phyloP scores from a whole-genome alignment of 805 yeast genomes.

The Kuraishia molischiana region DNA sequence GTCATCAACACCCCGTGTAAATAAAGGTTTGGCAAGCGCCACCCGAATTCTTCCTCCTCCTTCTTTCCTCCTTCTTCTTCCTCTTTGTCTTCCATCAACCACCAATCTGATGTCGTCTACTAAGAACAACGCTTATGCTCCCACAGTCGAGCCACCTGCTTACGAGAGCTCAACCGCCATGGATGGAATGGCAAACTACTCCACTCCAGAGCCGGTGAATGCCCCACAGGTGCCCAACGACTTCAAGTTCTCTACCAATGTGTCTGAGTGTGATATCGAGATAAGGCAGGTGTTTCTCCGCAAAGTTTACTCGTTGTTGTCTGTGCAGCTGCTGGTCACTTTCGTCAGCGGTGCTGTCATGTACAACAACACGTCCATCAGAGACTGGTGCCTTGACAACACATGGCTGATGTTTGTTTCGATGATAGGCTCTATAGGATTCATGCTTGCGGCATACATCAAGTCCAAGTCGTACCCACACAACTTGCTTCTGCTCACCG shows the following conservation, averaged over 20 bases:
- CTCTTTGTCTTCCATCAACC: no score
- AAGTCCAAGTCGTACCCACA: slow-evolving; percentile 62
- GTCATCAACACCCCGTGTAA: no score
- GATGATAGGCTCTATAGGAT: slow-evolving; percentile 48
- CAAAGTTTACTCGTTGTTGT: slow-evolving; percentile 67
- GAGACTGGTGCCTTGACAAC: slow-evolving; percentile 46
- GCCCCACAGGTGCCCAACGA: slow-evolving; percentile 49
- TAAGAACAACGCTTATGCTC: slow-evolving; percentile 1
- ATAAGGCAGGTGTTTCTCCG: slow-evolving; percentile 69
- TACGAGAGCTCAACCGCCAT: neutral
- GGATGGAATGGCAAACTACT: slow-evolving; percentile 1
- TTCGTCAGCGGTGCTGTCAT: slow-evolving; percentile 46
- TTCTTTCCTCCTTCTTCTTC: no score
- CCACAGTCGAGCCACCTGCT: slow-evolving; percentile 2
- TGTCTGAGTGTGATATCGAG: slow-evolving; percentile 67
- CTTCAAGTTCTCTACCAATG: slow-evolving; percentile 72
- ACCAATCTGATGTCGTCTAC: no score
- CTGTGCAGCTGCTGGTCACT: slow-evolving; percentile 56
- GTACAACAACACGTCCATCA: slow-evolving; percentile 30
- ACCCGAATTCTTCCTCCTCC: no score
- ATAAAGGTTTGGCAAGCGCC: no score
- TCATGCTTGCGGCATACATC: slow-evolving; percentile 52
- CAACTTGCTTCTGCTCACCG: slow-evolving; percentile 42
- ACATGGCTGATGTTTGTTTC: slow-evolving; percentile 51
- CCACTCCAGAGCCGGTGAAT: neutral